Percentiles rank a stretch among this genome's conserved stretches.
phyloP scores from a whole-genome alignment of 2,329 filamentous ascomycete genomes.

The Arthrobotrys sphaeroides region DNA sequence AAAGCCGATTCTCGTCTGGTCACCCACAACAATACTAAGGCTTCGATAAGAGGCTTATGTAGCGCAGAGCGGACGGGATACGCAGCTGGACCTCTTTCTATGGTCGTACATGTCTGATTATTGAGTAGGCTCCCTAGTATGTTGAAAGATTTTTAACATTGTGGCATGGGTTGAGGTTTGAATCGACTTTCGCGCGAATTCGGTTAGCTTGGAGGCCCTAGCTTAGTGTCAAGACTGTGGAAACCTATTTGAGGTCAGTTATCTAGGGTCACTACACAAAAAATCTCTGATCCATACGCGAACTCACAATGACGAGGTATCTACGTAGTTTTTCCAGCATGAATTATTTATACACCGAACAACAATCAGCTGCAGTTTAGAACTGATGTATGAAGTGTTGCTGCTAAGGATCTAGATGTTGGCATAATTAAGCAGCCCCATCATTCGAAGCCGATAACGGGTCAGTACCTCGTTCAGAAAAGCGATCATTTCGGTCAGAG shows the following conservation, averaged over 20 bases:
- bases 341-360: no score
- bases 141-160: neutral
- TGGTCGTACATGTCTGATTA: conserved; percentile 9
- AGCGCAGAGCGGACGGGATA: conserved; percentile 32
- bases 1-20: conserved; percentile 44
- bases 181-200: neutral
- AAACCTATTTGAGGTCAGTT: no score
- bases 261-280: no score
- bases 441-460: neutral
- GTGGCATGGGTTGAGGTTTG: neutral
- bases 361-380: no score
- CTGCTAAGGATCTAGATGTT: neutral
- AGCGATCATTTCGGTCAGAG: neutral
- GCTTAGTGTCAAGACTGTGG: no score
- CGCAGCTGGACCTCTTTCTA: conserved; percentile 15
- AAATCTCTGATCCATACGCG: no score
- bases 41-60: conserved; percentile 49
- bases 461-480: conserved; percentile 8
- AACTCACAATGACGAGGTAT: no score
- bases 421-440: neutral
- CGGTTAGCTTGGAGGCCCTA: no score
- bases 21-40: conserved; percentile 49
- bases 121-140: neutral
- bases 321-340: no score
- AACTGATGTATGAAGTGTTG: no score